Evolutionary conservation across 495 filamentous ascomycete genomes (phyloP), one percentile per base, ranked within the genome.

Genomic region (Xylaria longipes): DNA sequence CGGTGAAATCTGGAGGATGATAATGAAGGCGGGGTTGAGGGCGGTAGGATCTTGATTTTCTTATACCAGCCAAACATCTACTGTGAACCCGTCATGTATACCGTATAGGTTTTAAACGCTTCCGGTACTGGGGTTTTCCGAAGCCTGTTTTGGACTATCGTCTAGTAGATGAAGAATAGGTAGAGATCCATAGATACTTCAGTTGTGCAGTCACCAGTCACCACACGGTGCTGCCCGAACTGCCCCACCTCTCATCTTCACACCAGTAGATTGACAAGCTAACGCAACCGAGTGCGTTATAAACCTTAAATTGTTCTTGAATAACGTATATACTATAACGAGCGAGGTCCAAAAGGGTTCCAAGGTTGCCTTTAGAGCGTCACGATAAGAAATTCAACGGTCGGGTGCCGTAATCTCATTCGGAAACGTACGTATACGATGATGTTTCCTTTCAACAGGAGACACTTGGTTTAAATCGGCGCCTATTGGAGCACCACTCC

Each of bases 191-290:
- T 12, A 43, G 35, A 63, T 43, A 14, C n/a, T n/a, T n/a, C n/a
- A 63, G 60, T 27, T 60, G 29, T 58, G 33, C n/a, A 60, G 57
- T 60, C 57, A 60, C 11, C 20, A 22, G n/a, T 22, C 52, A 56
- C 52, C 11, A n/a, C n/a, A 43, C n/a, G 17, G 35, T 2, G 2
- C 58, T 3, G 35, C 22, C 17, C 41, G 17, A 62, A 43, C 12
- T 43, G 37, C 60, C 60, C 60, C 60, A 63, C 60, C 60, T 63
- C 37, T 60, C 57, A 22, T 33, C 7, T 39, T 60, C 54, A 37
- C 9, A 37, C n/a, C 25, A 12, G 57, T 37, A 60, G 8, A 3
- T 60, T 31, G 9, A 60, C 14, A 35, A 22, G 31, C 14, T 60
- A 12, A 35, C 39, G 17, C 15, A 35, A 37, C 33, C 1, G 2